Evolutionary conservation across 805 yeast species (phyloP).

Genomic region (Yarrowia porcina): DNA sequence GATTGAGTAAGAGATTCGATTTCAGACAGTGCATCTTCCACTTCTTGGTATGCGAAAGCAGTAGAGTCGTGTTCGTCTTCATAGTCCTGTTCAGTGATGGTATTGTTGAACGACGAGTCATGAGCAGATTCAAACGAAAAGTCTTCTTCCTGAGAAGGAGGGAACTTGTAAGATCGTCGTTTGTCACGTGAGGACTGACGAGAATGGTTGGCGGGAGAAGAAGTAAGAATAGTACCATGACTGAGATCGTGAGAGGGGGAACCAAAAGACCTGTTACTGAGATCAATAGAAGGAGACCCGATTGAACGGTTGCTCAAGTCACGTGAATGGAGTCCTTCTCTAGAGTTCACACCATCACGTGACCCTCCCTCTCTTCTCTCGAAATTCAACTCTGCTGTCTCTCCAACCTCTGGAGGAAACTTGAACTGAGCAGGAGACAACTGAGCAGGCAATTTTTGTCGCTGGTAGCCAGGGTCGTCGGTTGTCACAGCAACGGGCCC

Average conservation of each 20-base stretch:
- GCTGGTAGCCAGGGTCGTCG: not conserved
- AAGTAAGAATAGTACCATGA: not conserved
- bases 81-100: not conserved
- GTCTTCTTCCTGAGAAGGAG: not conserved
- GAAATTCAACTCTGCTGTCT: not conserved
- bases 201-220: not conserved
- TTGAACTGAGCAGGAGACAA: not conserved
- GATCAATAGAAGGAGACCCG: not conserved
- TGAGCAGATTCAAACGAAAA: not conserved
- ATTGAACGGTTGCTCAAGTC: not conserved
- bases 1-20: not conserved
- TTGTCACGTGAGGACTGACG: not conserved
- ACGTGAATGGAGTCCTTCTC: too few species aligned
- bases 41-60: constrained; percentile 17
- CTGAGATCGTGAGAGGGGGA: not conserved
- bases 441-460: not conserved
- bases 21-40: constrained; percentile 4
- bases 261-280: not conserved
- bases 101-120: not conserved
- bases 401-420: not conserved
- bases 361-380: not conserved
- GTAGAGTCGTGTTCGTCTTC: not conserved
- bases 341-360: too few species aligned
- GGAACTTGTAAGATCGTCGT: not conserved
- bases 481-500: not conserved